phyloP scores from a whole-genome alignment of 2,329 filamentous ascomycete genomes.

The Stachybotrys chartarum region DNA sequence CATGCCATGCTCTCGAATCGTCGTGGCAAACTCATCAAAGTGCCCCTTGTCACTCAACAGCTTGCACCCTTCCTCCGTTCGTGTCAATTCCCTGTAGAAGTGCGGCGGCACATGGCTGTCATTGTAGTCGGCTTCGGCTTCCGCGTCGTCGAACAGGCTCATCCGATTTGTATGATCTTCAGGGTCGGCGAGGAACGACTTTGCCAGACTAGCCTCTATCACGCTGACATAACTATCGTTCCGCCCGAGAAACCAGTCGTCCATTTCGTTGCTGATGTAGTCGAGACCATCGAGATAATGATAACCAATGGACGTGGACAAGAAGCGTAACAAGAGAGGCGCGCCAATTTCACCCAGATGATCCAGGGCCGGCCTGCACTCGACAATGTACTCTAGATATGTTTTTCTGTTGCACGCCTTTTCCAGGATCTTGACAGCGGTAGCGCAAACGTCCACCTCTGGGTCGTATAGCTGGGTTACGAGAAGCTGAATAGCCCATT shows the following conservation, averaged over 20 bases:
- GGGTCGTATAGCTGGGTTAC: slow-evolving; percentile 98
- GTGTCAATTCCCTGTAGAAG: slow-evolving; percentile 91
- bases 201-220: slow-evolving; percentile 90
- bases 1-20: slow-evolving; percentile 81
- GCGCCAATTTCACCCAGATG: slow-evolving; percentile 96
- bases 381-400: slow-evolving; percentile 91
- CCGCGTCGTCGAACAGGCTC: slow-evolving; percentile 52
- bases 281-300: slow-evolving; percentile 95
- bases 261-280: slow-evolving; percentile 99
- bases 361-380: slow-evolving; percentile 88
- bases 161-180: slow-evolving; percentile 51
- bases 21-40: slow-evolving; percentile 86
- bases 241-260: slow-evolving; percentile 96
- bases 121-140: slow-evolving; percentile 47
- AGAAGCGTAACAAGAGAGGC: slow-evolving; percentile 80
- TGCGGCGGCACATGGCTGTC: slow-evolving; percentile 82
- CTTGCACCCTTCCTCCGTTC: slow-evolving; percentile 86
- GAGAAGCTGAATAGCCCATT: slow-evolving; percentile 94
- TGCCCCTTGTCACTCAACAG: slow-evolving; percentile 89
- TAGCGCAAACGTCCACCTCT: slow-evolving; percentile 92
- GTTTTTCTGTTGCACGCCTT: slow-evolving; percentile 92
- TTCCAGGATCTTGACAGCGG: slow-evolving; percentile 93
- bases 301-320: slow-evolving; percentile 94
- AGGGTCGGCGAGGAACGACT: slow-evolving; percentile 66
- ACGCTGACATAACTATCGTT: slow-evolving; percentile 95